Evolutionary conservation across 2,329 filamentous ascomycete species (phyloP).

Genomic region (Paracoccidioides brasiliensis): DNA sequence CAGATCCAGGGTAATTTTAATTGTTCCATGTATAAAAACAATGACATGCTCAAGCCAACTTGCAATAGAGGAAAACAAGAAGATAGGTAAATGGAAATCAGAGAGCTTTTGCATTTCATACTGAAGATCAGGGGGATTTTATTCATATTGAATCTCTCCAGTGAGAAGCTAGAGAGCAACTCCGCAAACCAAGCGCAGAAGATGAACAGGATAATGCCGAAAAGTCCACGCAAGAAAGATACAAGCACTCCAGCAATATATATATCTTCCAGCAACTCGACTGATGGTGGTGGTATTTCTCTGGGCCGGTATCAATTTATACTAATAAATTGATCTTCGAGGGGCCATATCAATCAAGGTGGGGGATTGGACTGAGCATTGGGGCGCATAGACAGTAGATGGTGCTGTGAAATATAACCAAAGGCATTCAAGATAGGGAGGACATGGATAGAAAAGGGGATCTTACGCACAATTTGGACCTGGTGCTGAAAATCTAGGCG

Average conservation of each 20-base stretch:
- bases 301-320: background rate
- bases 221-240: too few species aligned
- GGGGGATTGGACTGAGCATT: background rate
- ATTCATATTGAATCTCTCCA: too few species aligned
- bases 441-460: background rate
- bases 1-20: background rate
- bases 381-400: too few species aligned
- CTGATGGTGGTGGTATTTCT: background rate
- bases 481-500: background rate
- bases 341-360: background rate
- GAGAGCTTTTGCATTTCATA: background rate
- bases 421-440: background rate
- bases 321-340: background rate
- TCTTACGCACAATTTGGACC: background rate
- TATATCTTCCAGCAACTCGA: too few species aligned
- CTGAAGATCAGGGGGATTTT: too few species aligned
- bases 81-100: background rate
- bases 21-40: background rate
- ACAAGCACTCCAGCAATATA: too few species aligned
- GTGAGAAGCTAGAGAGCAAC: too few species aligned
- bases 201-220: too few species aligned
- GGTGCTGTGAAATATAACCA: background rate
- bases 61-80: background rate
- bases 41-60: background rate
- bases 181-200: too few species aligned